Evolutionary conservation across 2,329 filamentous ascomycete species (phyloP), one percentile per base, ranked within the genome.

Genomic region (Penicillium sp.): DNA sequence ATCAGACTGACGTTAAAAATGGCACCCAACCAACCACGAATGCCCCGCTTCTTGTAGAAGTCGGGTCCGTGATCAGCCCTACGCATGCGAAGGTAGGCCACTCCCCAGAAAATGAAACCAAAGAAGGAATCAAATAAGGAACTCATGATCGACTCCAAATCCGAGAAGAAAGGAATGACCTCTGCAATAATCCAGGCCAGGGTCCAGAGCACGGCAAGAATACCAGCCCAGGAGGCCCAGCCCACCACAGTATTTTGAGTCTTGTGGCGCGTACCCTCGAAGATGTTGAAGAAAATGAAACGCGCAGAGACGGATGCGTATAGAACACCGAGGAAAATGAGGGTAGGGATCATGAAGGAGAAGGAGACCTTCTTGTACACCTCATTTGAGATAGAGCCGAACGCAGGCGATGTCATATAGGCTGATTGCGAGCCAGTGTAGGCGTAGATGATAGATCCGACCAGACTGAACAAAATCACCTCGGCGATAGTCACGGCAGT

Each of bases 311-410:
- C 91, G 0, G 90, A 95, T 14, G 93, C 92, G 71, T 97, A 97
- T 19, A 97, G 76, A 0, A 96, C 91, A 8, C 93, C 93, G 4
- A 97, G 77, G 79, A 97, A 97, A 70, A 97, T 91, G 63, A 97
- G 83, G 0, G 93, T 97, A 0, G 93, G 93, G 31, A 97, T 89
- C 92, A 96, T 96, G 79, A 97, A 96, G 13, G 89, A 92, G 76
- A 96, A 97, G 0, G 90, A 85, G 2, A 95, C 83, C 79, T 96
- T 96, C 78, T 95, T 92, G 78, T 88, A 95, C 2, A 88, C 62
- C 21, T 84, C 80, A 47, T 90, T 85, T 43, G 89, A 82, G 22
- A 97, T 80, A 1, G 90, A 93, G 11, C 91, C 92, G 65, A 97
- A 97, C 0, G 93, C 93, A 0, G 93, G 93, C 0, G 90, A 81